Evolutionary conservation across 805 yeast genomes (phyloP).

Genomic region (Nakazawaea ambrosiae): DNA sequence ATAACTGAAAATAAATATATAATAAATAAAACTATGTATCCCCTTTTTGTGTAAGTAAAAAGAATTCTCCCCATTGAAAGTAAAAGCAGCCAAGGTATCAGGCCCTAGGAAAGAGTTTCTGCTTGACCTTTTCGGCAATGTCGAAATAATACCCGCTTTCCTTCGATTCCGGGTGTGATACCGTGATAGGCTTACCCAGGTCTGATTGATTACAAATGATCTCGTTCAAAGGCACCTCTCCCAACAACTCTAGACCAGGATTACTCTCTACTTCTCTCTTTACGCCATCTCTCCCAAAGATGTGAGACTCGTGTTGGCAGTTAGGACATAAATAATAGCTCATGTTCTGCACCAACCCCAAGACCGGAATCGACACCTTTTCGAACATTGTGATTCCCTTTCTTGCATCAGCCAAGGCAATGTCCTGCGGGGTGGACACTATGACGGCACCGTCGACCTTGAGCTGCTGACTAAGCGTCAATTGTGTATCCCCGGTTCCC

Average conservation of each 20-base stretch:
- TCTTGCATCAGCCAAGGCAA: slow-evolving; percentile 72
- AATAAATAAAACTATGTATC: too few species aligned
- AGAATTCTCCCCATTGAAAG: too few species aligned
- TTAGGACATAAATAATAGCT: slow-evolving; percentile 70
- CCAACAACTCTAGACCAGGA: slow-evolving; percentile 45
- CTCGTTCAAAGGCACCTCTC: slow-evolving; percentile 60
- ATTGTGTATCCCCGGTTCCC: slow-evolving; percentile 85
- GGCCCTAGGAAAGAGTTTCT: too few species aligned
- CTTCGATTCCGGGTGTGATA: slow-evolving; percentile 30
- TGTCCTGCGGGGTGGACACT: slow-evolving; percentile 83
- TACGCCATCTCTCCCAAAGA: slow-evolving; percentile 66
- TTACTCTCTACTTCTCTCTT: slow-evolving; percentile 42
- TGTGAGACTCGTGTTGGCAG: slow-evolving; percentile 64
- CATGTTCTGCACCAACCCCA: slow-evolving; percentile 83
- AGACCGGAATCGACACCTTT: slow-evolving; percentile 60
- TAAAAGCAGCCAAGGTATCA: too few species aligned
- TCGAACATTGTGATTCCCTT: slow-evolving; percentile 76
- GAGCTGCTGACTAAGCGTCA: slow-evolving; percentile 75
- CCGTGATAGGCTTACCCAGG: slow-evolving; percentile 54
- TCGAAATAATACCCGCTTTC: slow-evolving; percentile 36
- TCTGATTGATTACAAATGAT: slow-evolving; percentile 58
- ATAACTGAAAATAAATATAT: too few species aligned
- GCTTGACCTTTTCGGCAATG: slow-evolving; percentile 31
- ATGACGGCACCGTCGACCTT: slow-evolving; percentile 73
- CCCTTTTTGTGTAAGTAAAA: too few species aligned